Percentiles rank a stretch among this genome's conserved stretches.
These are phyloP conservation scores for Tulasnella sp. DNA, from an alignment of 768 basidiomycete genomes.

Conservation along the genomic window DNA sequence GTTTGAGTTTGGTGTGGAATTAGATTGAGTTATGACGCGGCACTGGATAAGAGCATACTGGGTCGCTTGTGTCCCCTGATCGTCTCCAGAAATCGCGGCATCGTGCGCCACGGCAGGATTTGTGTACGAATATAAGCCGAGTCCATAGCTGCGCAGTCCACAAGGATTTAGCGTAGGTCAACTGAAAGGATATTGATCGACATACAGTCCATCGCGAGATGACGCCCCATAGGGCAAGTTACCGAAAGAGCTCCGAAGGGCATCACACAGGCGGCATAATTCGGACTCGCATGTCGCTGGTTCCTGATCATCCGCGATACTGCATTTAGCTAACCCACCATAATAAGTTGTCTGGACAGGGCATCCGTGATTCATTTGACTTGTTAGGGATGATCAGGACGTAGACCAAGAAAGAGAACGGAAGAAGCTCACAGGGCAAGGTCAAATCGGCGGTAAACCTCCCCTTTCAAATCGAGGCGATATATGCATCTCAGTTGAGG, in stretches of 20 bases:
- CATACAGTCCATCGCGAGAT: not conserved
- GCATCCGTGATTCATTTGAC: not conserved
- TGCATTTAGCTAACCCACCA: not conserved
- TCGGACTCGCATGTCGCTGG: not conserved
- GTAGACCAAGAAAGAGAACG: not conserved
- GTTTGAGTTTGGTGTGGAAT: not conserved
- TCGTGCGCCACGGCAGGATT: not conserved
- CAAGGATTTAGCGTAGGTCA: not conserved
- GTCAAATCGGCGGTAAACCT: not conserved
- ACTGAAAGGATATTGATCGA: not conserved
- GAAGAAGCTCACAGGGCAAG: not conserved
- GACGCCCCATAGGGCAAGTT: not conserved
- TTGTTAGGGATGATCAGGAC: not conserved
- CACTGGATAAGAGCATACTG: not conserved
- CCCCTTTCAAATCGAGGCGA: not conserved
- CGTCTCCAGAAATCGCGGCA: not conserved
- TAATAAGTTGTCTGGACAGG: not conserved
- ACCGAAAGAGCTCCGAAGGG: not conserved
- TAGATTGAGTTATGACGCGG: not conserved
- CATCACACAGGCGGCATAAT: not conserved
- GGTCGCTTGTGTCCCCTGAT: not conserved
- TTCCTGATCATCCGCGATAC: not conserved
- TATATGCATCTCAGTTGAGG: not conserved
- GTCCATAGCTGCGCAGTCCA: not conserved
- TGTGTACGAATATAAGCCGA: not conserved